phyloP scores from a whole-genome alignment of 1,139 yeast species.

The Hyphopichia buzzinii region DNA sequence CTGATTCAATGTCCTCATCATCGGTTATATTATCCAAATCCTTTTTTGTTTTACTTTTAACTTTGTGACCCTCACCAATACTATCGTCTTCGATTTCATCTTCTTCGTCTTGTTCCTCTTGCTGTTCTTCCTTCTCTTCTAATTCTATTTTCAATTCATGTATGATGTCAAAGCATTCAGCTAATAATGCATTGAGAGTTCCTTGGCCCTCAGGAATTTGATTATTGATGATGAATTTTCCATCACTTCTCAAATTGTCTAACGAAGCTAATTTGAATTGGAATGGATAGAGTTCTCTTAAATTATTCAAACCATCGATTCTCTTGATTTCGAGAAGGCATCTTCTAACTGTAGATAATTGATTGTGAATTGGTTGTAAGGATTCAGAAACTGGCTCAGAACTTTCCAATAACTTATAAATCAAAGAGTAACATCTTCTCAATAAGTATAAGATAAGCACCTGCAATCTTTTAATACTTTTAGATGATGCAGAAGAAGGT shows the following conservation, averaged over 20 bases:
- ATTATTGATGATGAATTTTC: constrained; percentile 83
- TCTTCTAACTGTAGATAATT: constrained; percentile 83
- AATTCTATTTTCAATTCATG: constrained; percentile 88
- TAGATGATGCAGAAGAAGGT: constrained; percentile 6
- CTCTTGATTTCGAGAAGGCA: constrained; percentile 86
- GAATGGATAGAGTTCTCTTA: constrained; percentile 89
- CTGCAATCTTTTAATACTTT: constrained; percentile 43
- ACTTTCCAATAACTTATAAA: constrained; percentile 83
- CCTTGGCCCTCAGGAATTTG: constrained; percentile 98
- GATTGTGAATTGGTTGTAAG: constrained; percentile 88
- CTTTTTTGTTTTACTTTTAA: not conserved
- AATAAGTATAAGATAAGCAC: constrained; percentile 71
- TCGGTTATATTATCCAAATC: constrained; percentile 16
- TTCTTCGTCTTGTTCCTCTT: constrained; percentile 14
- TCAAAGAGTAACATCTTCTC: constrained; percentile 85
- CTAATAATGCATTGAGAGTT: constrained; percentile 79
- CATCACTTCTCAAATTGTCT: constrained; percentile 83
- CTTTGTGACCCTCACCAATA: not conserved
- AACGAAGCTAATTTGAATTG: constrained; percentile 90
- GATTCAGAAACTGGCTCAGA: constrained; percentile 96
- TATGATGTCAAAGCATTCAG: constrained; percentile 91
- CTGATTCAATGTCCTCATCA: constrained; percentile 29
- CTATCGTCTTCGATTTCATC: constrained; percentile 13
- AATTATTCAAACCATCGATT: constrained; percentile 84
- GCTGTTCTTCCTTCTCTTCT: constrained; percentile 60